phyloP scores from a whole-genome alignment of 192 early-diverging fungal species.

The Backusella australiensis region DNA sequence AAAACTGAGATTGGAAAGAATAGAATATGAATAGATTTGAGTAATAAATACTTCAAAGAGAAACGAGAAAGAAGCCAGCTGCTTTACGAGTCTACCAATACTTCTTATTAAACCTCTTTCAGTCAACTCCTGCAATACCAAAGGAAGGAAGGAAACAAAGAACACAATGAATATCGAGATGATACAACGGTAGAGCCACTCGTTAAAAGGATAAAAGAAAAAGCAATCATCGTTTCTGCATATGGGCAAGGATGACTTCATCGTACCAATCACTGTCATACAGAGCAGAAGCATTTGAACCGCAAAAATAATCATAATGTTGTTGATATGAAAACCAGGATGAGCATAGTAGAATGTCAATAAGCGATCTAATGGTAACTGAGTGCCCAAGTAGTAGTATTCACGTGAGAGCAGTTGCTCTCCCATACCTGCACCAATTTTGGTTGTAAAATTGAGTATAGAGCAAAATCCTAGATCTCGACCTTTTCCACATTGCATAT shows the following conservation, averaged over 20 bases:
- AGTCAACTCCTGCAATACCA: constrained; percentile 69
- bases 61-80: constrained; percentile 65
- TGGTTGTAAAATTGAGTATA: constrained; percentile 73
- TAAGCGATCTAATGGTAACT: constrained; percentile 69
- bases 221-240: constrained; percentile 56
- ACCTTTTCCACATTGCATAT: constrained; percentile 79
- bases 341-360: constrained; percentile 76
- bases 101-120: constrained; percentile 63
- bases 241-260: constrained; percentile 46
- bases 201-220: constrained; percentile 55
- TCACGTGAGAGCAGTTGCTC: constrained; percentile 79
- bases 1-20: constrained; percentile 67
- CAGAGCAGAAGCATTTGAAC: constrained; percentile 68
- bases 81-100: constrained; percentile 57
- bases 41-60: constrained; percentile 73
- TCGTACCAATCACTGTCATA: constrained; percentile 58
- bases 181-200: constrained; percentile 65
- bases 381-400: constrained; percentile 74
- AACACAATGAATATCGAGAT: constrained; percentile 70
- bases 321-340: constrained; percentile 77
- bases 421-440: constrained; percentile 79
- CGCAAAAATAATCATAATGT: constrained; percentile 70
- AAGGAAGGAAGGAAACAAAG: constrained; percentile 64
- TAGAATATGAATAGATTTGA: constrained; percentile 65
- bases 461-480: constrained; percentile 75